Evolutionary conservation across 2,329 filamentous ascomycete genomes (phyloP).

Genomic region (Ophiostoma himal-ulmi): DNA sequence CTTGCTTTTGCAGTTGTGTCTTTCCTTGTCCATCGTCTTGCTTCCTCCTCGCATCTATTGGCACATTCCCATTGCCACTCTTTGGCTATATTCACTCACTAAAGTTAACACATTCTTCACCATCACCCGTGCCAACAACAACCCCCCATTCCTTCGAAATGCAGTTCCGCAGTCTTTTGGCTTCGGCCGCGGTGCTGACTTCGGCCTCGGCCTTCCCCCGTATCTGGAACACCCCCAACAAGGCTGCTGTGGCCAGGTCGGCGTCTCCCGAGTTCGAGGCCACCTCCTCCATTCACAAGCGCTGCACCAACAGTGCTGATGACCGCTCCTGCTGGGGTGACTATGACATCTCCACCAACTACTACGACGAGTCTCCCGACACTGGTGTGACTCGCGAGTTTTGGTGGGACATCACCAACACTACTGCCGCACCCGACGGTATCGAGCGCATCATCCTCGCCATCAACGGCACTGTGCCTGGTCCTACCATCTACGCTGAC

Average conservation of each 20-base stretch:
- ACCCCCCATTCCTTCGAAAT: background rate
- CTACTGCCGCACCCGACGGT: conserved; percentile 49
- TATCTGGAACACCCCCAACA: background rate
- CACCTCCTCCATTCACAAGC: background rate
- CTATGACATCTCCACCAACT: conserved; percentile 27
- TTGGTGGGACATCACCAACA: conserved; percentile 14
- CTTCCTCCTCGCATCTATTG: background rate
- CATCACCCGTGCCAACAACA: background rate
- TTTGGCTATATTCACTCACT: background rate
- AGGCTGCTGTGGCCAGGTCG: background rate
- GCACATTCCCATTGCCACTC: background rate
- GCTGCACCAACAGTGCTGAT: conserved; percentile 15
- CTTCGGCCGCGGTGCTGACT: conserved; percentile 15
- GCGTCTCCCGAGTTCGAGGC: background rate
- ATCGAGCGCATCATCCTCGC: conserved; percentile 50
- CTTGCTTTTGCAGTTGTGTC: conserved; percentile 3
- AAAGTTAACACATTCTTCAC: background rate
- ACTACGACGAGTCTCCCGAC: conserved; percentile 37
- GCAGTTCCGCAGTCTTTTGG: conserved; percentile 15
- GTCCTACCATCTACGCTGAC: conserved; percentile 58
- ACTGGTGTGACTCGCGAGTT: conserved; percentile 45
- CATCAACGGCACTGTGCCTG: conserved; percentile 61
- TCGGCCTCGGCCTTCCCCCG: conserved; percentile 13
- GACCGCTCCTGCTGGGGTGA: conserved; percentile 24
- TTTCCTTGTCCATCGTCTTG: conserved; percentile 4